Base-by-base conservation (phyloP, 2,329 filamentous ascomycete species). In the Beauveria sp. region DNA sequence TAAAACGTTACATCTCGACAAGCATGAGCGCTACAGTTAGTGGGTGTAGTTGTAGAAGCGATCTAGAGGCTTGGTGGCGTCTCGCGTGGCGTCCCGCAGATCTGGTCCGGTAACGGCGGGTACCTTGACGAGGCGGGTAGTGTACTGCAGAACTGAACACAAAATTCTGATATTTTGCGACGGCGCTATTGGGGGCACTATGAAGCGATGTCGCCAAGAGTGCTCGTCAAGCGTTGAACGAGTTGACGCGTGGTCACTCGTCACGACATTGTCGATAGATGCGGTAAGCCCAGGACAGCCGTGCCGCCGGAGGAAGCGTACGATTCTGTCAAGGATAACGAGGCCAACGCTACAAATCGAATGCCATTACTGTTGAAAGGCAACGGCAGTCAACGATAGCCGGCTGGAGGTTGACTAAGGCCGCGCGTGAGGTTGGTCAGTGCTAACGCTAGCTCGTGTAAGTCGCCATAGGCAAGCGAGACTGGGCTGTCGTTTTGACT, bases 1-100 rank as follows among this genome's bases (percentile, higher is more conserved):
- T 14, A 16, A 38, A 38, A 38, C 5, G 34, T 14, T 14, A 6
- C 14, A 38, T 38, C 14, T 16, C 16, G 14, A 16, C 14, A 38
- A 38, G 30, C 14, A 38, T 38, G 34, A 38, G 12, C 34, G 34
- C 34, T 38, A 16, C 5, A 16, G 12, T 16, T 5, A 38, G 12
- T 38, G 34, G 14, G 10, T 26, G 12, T 24, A 20, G 22, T 26
- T 59, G 7, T 66, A 66, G 61, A 69, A 69, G 50, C 67, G 67
- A 9, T 69, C 66, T 4, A 69, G 61, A 10, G 68, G 67, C 9
- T 62, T 60, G 3, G 43, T 53, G 5, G 65, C 66, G 22, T 47
- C 61, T n/a, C 58, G 55, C 10, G 53, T 58, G 12, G 64, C 58
- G 60, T 67, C 62, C 22, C 57, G 54, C 40, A 65, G 58, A 3